phyloP scores from a whole-genome alignment of 345 rosid genomes.

The Heritiera littoralis region DNA sequence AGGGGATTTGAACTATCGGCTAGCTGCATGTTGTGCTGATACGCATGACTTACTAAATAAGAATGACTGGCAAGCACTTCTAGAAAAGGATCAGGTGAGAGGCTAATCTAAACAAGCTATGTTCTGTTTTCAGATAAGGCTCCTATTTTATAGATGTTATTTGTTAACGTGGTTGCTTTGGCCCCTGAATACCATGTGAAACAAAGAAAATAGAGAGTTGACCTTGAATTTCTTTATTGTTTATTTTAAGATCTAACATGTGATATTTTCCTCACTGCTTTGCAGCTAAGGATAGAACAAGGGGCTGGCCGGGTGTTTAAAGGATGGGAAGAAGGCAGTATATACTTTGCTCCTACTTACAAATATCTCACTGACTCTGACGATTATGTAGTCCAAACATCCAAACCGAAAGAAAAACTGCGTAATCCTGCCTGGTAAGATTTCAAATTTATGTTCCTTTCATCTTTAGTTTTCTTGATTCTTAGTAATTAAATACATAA shows the following conservation, averaged over 20 bases:
- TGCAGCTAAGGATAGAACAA: constrained; percentile 74
- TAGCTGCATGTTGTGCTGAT: constrained; percentile 55
- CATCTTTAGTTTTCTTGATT: background rate
- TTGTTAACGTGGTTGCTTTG: background rate
- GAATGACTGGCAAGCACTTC: constrained; percentile 78
- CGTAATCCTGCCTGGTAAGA: constrained; percentile 94
- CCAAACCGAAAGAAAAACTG: constrained; percentile 61
- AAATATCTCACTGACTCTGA: constrained; percentile 75
- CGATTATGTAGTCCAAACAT: constrained; percentile 56
- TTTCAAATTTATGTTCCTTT: constrained; percentile 7
- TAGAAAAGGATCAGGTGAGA: constrained; percentile 61
- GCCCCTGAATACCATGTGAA: background rate
- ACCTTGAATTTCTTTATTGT: background rate
- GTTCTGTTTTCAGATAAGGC: background rate
- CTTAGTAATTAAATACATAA: background rate
- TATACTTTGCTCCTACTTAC: constrained; percentile 89
- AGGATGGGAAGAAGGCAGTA: constrained; percentile 94
- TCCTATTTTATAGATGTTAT: background rate
- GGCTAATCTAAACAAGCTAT: background rate
- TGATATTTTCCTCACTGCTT: background rate
- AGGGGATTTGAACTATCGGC: constrained; percentile 95
- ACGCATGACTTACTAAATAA: constrained; percentile 53
- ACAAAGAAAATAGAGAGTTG: background rate
- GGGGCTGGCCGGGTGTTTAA: constrained; percentile 70
- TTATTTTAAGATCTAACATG: constrained; percentile 1